Evolutionary conservation across 345 rosid genomes (phyloP).

Genomic region (Mallotus nudiflorus): DNA sequence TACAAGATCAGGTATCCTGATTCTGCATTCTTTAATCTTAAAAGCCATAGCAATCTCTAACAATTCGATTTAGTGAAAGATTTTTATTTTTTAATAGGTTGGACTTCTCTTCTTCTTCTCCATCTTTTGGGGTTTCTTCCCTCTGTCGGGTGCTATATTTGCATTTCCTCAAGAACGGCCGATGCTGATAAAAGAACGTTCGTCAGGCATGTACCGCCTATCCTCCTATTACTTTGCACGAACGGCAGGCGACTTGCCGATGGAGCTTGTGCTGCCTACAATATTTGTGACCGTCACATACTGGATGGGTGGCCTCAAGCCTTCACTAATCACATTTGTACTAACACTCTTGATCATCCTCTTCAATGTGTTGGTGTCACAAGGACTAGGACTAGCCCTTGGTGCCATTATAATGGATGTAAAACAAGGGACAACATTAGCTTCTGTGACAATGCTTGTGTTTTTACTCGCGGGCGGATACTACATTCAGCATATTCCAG

Average conservation of each 20-base stretch:
- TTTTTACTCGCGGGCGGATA: slow-evolving; percentile 85
- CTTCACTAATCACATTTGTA: slow-evolving; percentile 57
- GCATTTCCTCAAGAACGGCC: slow-evolving; percentile 88
- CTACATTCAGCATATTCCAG: slow-evolving; percentile 81
- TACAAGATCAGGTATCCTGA: slow-evolving; percentile 88
- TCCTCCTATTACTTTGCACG: slow-evolving; percentile 83
- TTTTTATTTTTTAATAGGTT: slow-evolving; percentile 44
- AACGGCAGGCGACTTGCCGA: slow-evolving; percentile 81
- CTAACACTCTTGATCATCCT: slow-evolving; percentile 67
- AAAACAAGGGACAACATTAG: slow-evolving; percentile 77
- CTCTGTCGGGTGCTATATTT: slow-evolving; percentile 77
- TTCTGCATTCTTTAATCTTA: neutral
- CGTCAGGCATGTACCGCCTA: slow-evolving; percentile 87
- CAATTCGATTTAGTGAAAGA: too few species aligned
- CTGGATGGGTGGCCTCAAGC: slow-evolving; percentile 98
- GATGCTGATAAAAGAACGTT: slow-evolving; percentile 82
- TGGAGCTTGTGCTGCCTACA: slow-evolving; percentile 93
- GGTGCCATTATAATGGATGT: slow-evolving; percentile 87
- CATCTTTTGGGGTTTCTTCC: slow-evolving; percentile 91
- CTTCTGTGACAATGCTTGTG: slow-evolving; percentile 83
- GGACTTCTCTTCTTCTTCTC: slow-evolving; percentile 91
- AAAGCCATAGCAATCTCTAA: too few species aligned
- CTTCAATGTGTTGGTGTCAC: slow-evolving; percentile 81
- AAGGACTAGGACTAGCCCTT: slow-evolving; percentile 76
- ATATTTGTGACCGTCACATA: slow-evolving; percentile 68